These are phyloP conservation scores for Sporothrix phasma DNA, from an alignment of 2,329 filamentous ascomycete genomes.

Conservation along the genomic window DNA sequence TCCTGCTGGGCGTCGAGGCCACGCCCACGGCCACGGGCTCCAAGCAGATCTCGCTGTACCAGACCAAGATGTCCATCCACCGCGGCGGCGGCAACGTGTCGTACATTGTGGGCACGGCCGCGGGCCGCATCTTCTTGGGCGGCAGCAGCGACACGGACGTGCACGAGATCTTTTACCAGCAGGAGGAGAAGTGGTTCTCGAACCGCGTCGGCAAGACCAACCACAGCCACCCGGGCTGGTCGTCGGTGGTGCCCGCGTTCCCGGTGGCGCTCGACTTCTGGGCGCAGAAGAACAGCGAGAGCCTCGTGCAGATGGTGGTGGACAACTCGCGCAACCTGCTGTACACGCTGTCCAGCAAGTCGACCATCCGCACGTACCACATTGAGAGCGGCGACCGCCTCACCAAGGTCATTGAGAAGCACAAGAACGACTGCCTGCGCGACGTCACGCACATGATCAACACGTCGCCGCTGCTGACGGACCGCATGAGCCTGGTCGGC, in stretches of 20 bases:
- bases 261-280: conserved; percentile 37
- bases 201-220: conserved; percentile 81
- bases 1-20: conserved; percentile 74
- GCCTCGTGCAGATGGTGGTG: conserved; percentile 68
- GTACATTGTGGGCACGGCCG: conserved; percentile 69
- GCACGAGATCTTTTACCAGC: conserved; percentile 90
- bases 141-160: conserved; percentile 74
- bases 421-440: conserved; percentile 48
- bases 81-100: conserved; percentile 68
- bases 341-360: conserved; percentile 81
- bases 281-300: conserved; percentile 44
- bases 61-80: conserved; percentile 74
- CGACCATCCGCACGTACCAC: conserved; percentile 85
- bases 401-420: conserved; percentile 56
- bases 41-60: conserved; percentile 68
- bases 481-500: conserved; percentile 64
- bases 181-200: conserved; percentile 95
- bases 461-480: conserved; percentile 59
- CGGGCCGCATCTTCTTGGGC: conserved; percentile 88
- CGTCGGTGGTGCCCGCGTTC: conserved; percentile 49
- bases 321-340: conserved; percentile 83
- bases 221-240: conserved; percentile 67
- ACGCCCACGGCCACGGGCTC: conserved; percentile 57
- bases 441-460: conserved; percentile 82
- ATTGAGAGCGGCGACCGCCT: conserved; percentile 58